Evolutionary conservation across 129 eudicot genomes (phyloP), one percentile per base, ranked within the genome.

Genomic region (Heracleum sosnowskyi): DNA sequence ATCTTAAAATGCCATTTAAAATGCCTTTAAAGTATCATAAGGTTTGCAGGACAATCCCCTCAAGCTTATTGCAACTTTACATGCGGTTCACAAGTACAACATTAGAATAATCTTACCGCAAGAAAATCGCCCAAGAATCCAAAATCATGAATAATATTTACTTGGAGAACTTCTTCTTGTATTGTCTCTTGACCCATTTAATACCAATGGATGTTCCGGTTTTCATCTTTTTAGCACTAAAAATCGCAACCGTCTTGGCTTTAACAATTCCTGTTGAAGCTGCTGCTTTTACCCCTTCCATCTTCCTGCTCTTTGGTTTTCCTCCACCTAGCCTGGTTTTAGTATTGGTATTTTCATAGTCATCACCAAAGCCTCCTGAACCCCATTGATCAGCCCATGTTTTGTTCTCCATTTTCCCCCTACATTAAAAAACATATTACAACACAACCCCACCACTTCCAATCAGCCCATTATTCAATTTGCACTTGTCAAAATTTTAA

Each of bases 371-470:
- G 49, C 45, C 73, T 69, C 86, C 83, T 0, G 47, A 75, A 44
- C 85, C 86, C 90, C 90, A 87, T 44, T 87, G 87, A 84, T 87
- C 86, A 64, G 86, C 83, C 90, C 87, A 87, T 66, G 82, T 53
- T 78, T 87, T 87, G 83, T 82, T 84, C 55, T 78, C 86, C 90
- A 84, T 86, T 24, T 57, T 53, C n/a, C 3, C 33, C 33, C 68
- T 60, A 26, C 33, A 60, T 2, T 60, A 10, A 60, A 60, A n/a
- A n/a, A 60, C 1, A 55, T 55, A 5, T 3, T 18, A 22, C 0
- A 53, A 53, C n/a, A 46, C 57, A 49, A 49, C 8, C 53, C 53
- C 26, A 53, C 8, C 28, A 53, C 11, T 53, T 24, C 12, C 2
- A 55, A 24, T 55, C 13, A 24, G 29, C 29, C 29, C 64, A 55